Conservation (phyloP, 2,329 filamentous ascomycete genomes). For the Aspergillus neoniger region DNA sequence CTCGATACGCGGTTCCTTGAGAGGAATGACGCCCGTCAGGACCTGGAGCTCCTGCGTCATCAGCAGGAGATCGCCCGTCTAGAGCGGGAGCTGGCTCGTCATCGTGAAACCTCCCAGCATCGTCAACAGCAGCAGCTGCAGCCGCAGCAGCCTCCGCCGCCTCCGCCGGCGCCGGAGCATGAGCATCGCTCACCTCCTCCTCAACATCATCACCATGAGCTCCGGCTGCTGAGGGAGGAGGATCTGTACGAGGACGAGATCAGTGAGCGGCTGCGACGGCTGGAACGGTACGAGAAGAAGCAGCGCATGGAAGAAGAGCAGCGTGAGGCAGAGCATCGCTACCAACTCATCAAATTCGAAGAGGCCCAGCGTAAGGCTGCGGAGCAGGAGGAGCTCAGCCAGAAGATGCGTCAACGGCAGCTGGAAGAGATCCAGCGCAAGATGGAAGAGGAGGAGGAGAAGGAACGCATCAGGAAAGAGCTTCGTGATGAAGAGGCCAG, state of each 20-base stretch:
- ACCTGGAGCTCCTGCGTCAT: constrained; percentile 37
- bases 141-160: background rate
- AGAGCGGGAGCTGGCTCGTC: constrained; percentile 35
- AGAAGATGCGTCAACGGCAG: constrained; percentile 31
- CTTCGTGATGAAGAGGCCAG: constrained; percentile 47
- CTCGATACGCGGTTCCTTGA: constrained; percentile 39
- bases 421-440: constrained; percentile 37
- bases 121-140: background rate
- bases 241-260: constrained; percentile 46
- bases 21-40: constrained; percentile 36
- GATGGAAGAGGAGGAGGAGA: constrained; percentile 48
- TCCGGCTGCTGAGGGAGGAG: constrained; percentile 39
- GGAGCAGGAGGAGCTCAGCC: constrained; percentile 36
- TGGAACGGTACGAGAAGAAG: constrained; percentile 42
- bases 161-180: background rate
- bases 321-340: constrained; percentile 19
- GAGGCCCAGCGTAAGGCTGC: constrained; percentile 32
- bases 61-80: constrained; percentile 40
- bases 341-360: constrained; percentile 19
- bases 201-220: constrained; percentile 15
- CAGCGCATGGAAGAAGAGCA: constrained; percentile 40
- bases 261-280: constrained; percentile 39
- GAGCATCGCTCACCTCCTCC: background rate
- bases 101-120: constrained; percentile 12
- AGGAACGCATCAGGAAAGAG: constrained; percentile 43